Base-by-base conservation (phyloP, 805 yeast species). In the Metschnikowia amazonensis region DNA sequence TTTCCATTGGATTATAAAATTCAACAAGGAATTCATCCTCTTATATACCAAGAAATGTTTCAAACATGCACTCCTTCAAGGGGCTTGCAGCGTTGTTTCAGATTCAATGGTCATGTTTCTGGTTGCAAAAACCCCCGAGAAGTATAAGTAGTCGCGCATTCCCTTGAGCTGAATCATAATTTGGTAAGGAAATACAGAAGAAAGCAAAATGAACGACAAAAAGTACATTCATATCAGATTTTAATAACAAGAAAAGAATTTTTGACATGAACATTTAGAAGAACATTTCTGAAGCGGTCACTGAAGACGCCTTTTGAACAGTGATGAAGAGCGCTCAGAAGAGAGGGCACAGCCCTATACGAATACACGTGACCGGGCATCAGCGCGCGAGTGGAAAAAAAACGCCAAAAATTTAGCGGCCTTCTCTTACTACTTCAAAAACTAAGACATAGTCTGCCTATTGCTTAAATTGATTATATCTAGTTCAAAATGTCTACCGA, bases 391-490 rank as follows among this genome's bases (percentile, higher is more conserved):
- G 39, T 30, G 35, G 49, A 36, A 38, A 37, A 45, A 46, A 52
- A 52, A 51, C 42, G 43, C 14, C 45, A 20, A 38, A 44, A 47
- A 42, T 44, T 17, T 44, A 27, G 38, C 23, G 34, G 24, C 18
- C 34, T 28, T 36, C 44, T 24, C 25, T 39, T 31, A 43, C 47
- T 40, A 44, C 43, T 50, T 58, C 46, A 49, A 46, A 43, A 64
- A 70, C 72, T 68, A 69, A 71, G 74, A 67, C 36, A 63, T 72
- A 72, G 76, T 72, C 76, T 69, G 76, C 76, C 62, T 56, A 59
- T 62, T 53, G 76, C 75, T 71, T 71, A 72, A 71, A 67, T 59
- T 60, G 76, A 72, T 72, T 72, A 72, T 66, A 64, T 70, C 76
- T 72, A 71, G 75, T 71, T 66, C 60, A 21, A 44, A 61, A 72